Conservation (phyloP, 768 basidiomycete species). For the Suillus spraguei region DNA sequence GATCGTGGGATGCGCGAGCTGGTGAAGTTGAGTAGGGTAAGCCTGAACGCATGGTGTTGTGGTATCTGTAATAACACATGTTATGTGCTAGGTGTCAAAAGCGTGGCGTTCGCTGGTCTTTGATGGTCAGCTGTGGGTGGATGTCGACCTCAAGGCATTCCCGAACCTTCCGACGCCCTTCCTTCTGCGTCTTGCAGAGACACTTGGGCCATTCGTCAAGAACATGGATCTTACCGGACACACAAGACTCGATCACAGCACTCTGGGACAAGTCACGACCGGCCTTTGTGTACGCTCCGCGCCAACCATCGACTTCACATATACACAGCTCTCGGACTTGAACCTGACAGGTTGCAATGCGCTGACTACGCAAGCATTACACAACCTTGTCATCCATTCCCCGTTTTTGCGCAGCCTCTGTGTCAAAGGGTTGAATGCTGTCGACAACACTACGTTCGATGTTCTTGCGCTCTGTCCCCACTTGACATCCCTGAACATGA, state of each 20-base stretch:
- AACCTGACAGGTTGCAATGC: slow-evolving; percentile 74
- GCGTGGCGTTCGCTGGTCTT: slow-evolving; percentile 74
- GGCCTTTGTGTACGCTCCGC: slow-evolving; percentile 49
- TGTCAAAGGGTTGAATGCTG: slow-evolving; percentile 68
- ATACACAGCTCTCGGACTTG: slow-evolving; percentile 70
- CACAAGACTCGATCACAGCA: slow-evolving; percentile 46
- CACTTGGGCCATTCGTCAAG: slow-evolving; percentile 66
- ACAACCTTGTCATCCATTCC: slow-evolving; percentile 68
- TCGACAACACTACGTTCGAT: slow-evolving; percentile 75
- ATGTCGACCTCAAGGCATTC: slow-evolving; percentile 65
- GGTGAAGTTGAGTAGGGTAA: slow-evolving; percentile 77
- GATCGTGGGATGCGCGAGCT: slow-evolving; percentile 77
- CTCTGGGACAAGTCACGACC: slow-evolving; percentile 55
- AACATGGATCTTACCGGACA: slow-evolving; percentile 68
- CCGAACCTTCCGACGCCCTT: slow-evolving; percentile 54
- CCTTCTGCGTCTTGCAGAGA: slow-evolving; percentile 52
- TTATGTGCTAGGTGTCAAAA: slow-evolving; percentile 64
- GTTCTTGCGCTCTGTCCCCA: slow-evolving; percentile 61
- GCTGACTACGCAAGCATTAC: slow-evolving; percentile 67
- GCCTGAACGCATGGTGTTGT: slow-evolving; percentile 25
- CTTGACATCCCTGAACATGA: slow-evolving; percentile 66
- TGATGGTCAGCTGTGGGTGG: slow-evolving; percentile 86
- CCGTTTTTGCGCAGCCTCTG: slow-evolving; percentile 58
- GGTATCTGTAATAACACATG: slow-evolving; percentile 16
- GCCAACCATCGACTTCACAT: slow-evolving; percentile 33